Percentiles rank a stretch among this genome's conserved stretches.
Evolutionary conservation across 2,329 filamentous ascomycete genomes (phyloP).

Genomic region (Cadophora sp.): DNA sequence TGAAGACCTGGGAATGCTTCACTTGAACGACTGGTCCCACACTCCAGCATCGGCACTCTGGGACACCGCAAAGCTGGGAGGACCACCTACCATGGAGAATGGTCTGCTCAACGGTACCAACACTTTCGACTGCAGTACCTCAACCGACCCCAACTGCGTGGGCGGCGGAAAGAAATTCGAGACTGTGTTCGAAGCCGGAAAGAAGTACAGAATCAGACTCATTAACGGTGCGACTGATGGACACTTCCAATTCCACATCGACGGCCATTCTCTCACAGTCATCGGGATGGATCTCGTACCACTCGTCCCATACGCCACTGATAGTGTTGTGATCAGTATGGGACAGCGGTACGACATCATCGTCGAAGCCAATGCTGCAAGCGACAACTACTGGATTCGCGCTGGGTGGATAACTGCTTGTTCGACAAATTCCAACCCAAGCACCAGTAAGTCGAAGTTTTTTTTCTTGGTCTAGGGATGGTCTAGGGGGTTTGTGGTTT

Average conservation of each 20-base stretch:
- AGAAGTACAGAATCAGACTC: slow-evolving; percentile 51
- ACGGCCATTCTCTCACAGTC: slow-evolving; percentile 63
- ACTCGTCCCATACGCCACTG: slow-evolving; percentile 59
- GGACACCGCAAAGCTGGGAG: slow-evolving; percentile 36
- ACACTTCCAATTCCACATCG: slow-evolving; percentile 57
- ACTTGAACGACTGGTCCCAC: slow-evolving; percentile 44
- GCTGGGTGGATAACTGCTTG: slow-evolving; percentile 57
- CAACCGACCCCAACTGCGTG: slow-evolving; percentile 35
- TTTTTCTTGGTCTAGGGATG: not conserved
- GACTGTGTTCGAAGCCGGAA: slow-evolving; percentile 44
- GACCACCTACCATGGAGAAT: slow-evolving; percentile 37
- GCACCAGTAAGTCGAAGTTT: slow-evolving; percentile 36
- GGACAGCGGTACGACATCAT: slow-evolving; percentile 55
- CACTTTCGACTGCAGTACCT: slow-evolving; percentile 35
- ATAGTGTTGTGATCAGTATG: slow-evolving; percentile 61
- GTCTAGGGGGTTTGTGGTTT: too few species aligned
- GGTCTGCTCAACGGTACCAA: slow-evolving; percentile 44
- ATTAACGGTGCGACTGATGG: slow-evolving; percentile 54
- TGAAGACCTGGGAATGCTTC: slow-evolving; percentile 41
- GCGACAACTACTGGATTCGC: slow-evolving; percentile 63
- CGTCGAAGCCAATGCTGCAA: slow-evolving; percentile 60
- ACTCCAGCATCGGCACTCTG: slow-evolving; percentile 35
- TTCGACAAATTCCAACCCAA: slow-evolving; percentile 61
- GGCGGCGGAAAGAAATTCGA: slow-evolving; percentile 43
- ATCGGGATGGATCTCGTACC: slow-evolving; percentile 66